Conservation (phyloP, 768 basidiomycete genomes). For the Lactarius indigo region DNA sequence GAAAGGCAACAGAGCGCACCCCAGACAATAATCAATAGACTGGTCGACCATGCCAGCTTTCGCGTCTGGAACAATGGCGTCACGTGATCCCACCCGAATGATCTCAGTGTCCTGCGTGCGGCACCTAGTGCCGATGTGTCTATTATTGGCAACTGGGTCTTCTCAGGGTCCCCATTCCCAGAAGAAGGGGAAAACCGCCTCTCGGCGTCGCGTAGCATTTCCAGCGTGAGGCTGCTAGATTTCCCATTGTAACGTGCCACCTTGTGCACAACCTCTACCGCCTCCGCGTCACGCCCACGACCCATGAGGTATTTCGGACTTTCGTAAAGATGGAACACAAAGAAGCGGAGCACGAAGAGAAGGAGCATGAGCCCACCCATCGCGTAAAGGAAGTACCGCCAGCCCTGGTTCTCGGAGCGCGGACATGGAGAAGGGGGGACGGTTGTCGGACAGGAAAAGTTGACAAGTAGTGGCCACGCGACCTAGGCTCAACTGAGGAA, state of each 20-base stretch:
- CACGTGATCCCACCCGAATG: constrained; percentile 43
- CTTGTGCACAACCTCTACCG: constrained; percentile 57
- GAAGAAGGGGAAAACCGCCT: constrained; percentile 1
- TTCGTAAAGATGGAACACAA: constrained; percentile 64
- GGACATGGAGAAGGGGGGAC: constrained; percentile 36
- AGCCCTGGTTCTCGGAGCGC: constrained; percentile 58
- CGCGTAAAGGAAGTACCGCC: constrained; percentile 71
- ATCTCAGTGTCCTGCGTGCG: constrained; percentile 37
- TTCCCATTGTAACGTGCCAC: constrained; percentile 61
- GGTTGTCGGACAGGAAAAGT: constrained; percentile 54
- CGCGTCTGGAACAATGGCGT: constrained; percentile 48
- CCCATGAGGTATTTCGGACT: constrained; percentile 73
- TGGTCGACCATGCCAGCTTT: constrained; percentile 49
- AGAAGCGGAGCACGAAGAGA: constrained; percentile 59
- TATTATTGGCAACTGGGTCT: constrained; percentile 25
- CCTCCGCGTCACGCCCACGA: constrained; percentile 57
- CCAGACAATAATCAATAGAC: constrained; percentile 50
- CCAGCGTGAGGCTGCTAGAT: constrained; percentile 45
- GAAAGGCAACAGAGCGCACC: constrained; percentile 37
- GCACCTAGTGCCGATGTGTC: constrained; percentile 39
- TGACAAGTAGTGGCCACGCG: constrained; percentile 71
- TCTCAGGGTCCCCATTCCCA: constrained; percentile 18
- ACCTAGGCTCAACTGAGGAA: constrained; percentile 37
- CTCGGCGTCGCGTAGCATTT: constrained; percentile 40
- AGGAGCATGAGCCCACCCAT: constrained; percentile 70